phyloP scores from a whole-genome alignment of 1,139 yeast genomes.

The Yamadazyma kanchanaburiensis region DNA sequence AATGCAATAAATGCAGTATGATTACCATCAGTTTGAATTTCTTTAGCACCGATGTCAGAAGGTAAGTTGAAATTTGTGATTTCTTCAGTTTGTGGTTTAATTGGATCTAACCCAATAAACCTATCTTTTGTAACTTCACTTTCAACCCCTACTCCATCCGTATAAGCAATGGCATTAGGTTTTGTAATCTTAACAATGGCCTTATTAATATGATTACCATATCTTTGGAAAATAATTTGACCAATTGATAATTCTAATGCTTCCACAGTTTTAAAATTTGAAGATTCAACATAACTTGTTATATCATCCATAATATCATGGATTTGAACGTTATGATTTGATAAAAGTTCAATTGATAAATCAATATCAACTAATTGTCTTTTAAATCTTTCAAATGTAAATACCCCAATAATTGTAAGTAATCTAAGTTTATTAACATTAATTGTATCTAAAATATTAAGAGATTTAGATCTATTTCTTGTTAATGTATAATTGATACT shows the following conservation, averaged over 20 bases:
- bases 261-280: conserved; percentile 89
- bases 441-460: conserved; percentile 35
- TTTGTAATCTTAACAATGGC: conserved; percentile 68
- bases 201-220: conserved; percentile 30
- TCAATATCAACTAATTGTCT: conserved; percentile 73
- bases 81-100: conserved; percentile 8
- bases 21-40: conserved; percentile 3
- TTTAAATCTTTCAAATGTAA: conserved; percentile 80
- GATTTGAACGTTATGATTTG: conserved; percentile 30
- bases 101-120: conserved; percentile 24
- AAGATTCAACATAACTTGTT: conserved; percentile 59
- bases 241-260: conserved; percentile 79
- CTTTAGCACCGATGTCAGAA: conserved; percentile 17
- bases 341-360: conserved; percentile 41
- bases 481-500: conserved; percentile 37
- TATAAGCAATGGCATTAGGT: conserved; percentile 83
- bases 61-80: conserved; percentile 32
- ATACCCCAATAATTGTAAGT: conserved; percentile 83
- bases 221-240: conserved; percentile 50
- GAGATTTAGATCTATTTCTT: conserved; percentile 20
- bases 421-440: conserved; percentile 52
- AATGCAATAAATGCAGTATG: conserved; percentile 78
- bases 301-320: conserved; percentile 44
- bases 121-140: conserved; percentile 47
- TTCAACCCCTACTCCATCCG: conserved; percentile 89